Evolutionary conservation across 2,329 filamentous ascomycete genomes (phyloP), one percentile per base, ranked within the genome.

Genomic region (Chalara sp.): DNA sequence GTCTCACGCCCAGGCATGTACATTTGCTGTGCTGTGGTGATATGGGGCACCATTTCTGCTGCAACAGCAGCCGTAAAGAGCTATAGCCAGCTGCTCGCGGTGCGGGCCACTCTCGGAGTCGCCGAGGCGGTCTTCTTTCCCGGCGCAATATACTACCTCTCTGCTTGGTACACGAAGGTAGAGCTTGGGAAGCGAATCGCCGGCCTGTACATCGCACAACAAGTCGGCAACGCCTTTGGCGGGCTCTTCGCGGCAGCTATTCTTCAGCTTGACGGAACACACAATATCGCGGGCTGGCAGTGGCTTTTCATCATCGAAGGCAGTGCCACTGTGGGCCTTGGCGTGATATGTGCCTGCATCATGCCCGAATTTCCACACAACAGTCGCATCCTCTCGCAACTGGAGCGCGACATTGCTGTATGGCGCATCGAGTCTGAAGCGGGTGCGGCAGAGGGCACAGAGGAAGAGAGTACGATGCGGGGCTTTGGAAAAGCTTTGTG

Each of bases 301-400:
- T 79, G 76, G 76, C 63, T 76, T 0, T 79, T 78, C 51, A 71
- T 75, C 32, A 61, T 72, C 11, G 67, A 71, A 41, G 68, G 68
- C 1, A 53, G 57, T 13, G 70, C 69, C 1, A 78, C 75, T 1
- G 64, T 75, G 13, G 67, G 68, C 0, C 44, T 58, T n/a, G 50
- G 63, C 5, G 48, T 62, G 0, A 55, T 70, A 31, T 68, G 63
- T 47, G 58, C 62, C 21, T 64, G 59, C 21, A 60, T 72, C 48
- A 66, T 72, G 64, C 70, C 64, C 6, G 64, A 68, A 30, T 71
- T 66, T 48, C 70, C 70, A 0, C 66, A 70, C 56, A 72, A 71
- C 58, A 66, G 61, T 49, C 66, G 64, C 32, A 63, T 70, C 10
- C 57, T 69, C 35, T 39, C 35, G 35, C 35, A 39, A 39, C 35